Conservation (phyloP, 2,329 filamentous ascomycete genomes). For the Alternaria novae-zelandiae region DNA sequence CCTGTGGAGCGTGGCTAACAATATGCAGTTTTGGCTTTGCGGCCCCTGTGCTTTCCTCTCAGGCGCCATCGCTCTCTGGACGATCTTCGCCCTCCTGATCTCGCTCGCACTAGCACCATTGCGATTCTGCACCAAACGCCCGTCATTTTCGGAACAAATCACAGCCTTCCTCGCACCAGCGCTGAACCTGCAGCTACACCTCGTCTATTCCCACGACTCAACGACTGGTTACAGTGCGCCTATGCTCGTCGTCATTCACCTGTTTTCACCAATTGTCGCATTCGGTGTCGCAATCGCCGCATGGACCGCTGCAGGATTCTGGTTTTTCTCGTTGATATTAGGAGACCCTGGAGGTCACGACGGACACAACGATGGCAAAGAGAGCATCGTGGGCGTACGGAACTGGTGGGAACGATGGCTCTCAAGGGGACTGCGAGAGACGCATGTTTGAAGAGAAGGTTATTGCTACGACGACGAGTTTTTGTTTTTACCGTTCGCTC, state of each 20-base stretch:
- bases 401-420: conserved; percentile 68
- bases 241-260: conserved; percentile 59
- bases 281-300: conserved; percentile 62
- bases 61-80: conserved; percentile 61
- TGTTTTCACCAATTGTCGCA: conserved; percentile 63
- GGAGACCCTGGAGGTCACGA: conserved; percentile 67
- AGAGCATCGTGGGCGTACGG: conserved; percentile 64
- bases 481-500: conserved; percentile 4
- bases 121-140: conserved; percentile 59
- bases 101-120: conserved; percentile 58
- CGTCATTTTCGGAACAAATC: conserved; percentile 57
- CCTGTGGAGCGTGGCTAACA: conserved; percentile 11
- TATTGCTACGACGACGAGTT: not conserved
- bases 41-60: conserved; percentile 62
- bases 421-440: conserved; percentile 42
- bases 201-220: conserved; percentile 53
- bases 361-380: conserved; percentile 65
- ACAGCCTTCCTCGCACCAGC: conserved; percentile 60
- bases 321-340: conserved; percentile 66
- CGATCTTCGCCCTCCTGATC: conserved; percentile 56
- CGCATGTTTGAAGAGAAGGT: conserved; percentile 1
- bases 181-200: conserved; percentile 58
- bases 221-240: conserved; percentile 48
- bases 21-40: conserved; percentile 59
- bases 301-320: conserved; percentile 67